A percentile compares a stretch with the other conserved stretches of the same genome.
phyloP scores from a whole-genome alignment of 345 rosid species.

The Camelina laxa region DNA sequence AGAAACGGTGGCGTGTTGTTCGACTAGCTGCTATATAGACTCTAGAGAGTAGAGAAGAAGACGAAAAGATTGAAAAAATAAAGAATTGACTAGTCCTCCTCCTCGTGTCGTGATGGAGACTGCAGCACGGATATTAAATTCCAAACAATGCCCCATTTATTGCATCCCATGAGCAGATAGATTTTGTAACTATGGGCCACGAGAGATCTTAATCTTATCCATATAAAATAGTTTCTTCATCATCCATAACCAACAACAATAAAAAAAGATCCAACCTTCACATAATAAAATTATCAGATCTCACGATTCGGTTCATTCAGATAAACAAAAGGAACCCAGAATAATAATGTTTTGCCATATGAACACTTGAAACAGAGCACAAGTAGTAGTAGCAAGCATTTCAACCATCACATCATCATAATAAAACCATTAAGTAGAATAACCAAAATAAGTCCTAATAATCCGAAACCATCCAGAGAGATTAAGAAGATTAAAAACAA shows the following conservation, averaged over 20 bases:
- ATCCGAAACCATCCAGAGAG: conserved; percentile 12
- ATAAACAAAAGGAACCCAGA: background rate
- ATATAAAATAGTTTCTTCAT: too few relatives aligned
- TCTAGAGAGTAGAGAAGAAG: background rate
- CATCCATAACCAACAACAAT: background rate
- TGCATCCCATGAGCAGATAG: background rate
- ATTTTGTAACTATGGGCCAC: background rate
- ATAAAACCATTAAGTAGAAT: background rate
- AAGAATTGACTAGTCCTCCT: too few relatives aligned
- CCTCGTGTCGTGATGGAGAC: conserved; percentile 8
- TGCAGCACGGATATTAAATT: background rate
- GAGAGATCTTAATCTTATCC: background rate
- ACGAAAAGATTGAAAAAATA: background rate
- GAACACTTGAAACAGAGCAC: conserved; percentile 30
- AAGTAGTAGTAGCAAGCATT: background rate
- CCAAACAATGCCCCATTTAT: background rate
- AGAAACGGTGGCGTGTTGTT: background rate
- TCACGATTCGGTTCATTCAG: background rate
- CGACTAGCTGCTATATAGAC: too few relatives aligned
- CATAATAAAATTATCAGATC: background rate
- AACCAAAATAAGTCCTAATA: conserved; percentile 29
- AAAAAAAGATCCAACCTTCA: background rate
- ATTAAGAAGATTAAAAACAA: background rate
- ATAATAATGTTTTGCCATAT: background rate
- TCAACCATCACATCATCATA: background rate